Evolutionary conservation across 2,329 filamentous ascomycete genomes (phyloP), one percentile per base, ranked within the genome.

Genomic region (Biscogniauxia mediterranea): DNA sequence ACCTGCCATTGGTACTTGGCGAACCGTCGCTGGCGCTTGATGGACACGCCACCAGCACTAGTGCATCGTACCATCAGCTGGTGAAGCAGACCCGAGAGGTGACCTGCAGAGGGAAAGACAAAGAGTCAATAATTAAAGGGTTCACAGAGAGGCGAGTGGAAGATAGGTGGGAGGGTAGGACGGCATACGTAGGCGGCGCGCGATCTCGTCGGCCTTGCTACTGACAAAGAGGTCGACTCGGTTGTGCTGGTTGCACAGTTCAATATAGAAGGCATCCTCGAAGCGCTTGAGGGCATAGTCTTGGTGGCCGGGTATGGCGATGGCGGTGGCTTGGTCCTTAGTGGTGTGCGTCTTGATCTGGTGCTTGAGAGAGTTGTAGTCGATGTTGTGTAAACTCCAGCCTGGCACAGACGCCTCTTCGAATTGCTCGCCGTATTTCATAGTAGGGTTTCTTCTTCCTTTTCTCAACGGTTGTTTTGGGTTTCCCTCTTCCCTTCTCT

Each of bases 291-390:
- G 79, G 1, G 80, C 76, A 8, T 79, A 75, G 71, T 89, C 86
- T 66, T 81, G 81, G 58, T 89, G 86, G 17, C 90, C 90, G 1
- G 91, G 91, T 58, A 95, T 93, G 20, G 28, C 66, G 59, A 93
- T 86, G 53, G 89, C 89, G 26, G 80, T 81, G 55, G 87, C 89
- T 69, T 90, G 86, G 74, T 89, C 86, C 52, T 83, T 85, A 13
- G 88, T 89, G 1, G 92, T 96, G 72, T 92, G 85, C 62, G 84
- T 84, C 75, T 94, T 95, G 80, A 96, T 94, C 70, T 91, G 83
- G 74, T 91, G 84, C 77, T 96, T 96, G 65, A 96, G 84, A 55
- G 90, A 90, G 74, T 94, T 92, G 81, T 96, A 96, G 75, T 95
- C 92, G 76, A 96, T 87, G 76, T 96, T 95, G 74, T 93, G 89